Evolutionary conservation across 805 yeast species (phyloP), one percentile per base, ranked within the genome.

Genomic region (Naumovozyma baii): DNA sequence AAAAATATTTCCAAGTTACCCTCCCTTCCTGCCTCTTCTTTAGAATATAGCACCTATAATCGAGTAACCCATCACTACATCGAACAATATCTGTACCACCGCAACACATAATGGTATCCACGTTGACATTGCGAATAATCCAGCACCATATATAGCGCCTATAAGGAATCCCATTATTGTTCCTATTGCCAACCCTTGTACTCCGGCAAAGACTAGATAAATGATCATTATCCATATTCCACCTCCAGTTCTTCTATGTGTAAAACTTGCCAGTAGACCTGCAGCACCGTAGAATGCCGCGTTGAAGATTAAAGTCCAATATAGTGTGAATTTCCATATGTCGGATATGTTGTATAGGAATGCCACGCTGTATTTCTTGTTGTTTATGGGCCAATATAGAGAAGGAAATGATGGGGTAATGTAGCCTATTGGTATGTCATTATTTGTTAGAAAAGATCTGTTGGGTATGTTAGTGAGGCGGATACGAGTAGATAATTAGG

Each of bases 71-170:
- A 79, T 72, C 26, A 80, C 67, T 28, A 85, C 69, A 54, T 82
- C 76, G 58, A 74, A 83, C 33, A 86, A 54, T 4, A 83, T 69
- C 49, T 77, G 78, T 3, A 82, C 72, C 2, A 82, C 60, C 0
- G 78, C 94, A 76, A 88, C 84, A 40, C 82, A 73, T 48, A 90
- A 71, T 0, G 98, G 97, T 5, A 90, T 76, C 98, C 98, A 90
- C 0, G 96, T 84, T 10, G 94, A 80, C 94, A 92, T 84, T 17
- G 82, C 73, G 51, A 90, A 76, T 18, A 81, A 69, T 0, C 95
- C 95, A 0, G 94, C 78, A 39, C 72, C 68, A 62, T 88, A 88
- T 5, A 87, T 72, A 1, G 86, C 83, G 28, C 80, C 80, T 14
- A 83, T 56, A 46, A 92, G 55, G 10, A 87, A 66, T 0, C 96